A percentile compares a stretch with the other conserved stretches of the same genome.
Evolutionary conservation across 169 alveolate species (phyloP).

Genomic region (Eimeria tenella): DNA sequence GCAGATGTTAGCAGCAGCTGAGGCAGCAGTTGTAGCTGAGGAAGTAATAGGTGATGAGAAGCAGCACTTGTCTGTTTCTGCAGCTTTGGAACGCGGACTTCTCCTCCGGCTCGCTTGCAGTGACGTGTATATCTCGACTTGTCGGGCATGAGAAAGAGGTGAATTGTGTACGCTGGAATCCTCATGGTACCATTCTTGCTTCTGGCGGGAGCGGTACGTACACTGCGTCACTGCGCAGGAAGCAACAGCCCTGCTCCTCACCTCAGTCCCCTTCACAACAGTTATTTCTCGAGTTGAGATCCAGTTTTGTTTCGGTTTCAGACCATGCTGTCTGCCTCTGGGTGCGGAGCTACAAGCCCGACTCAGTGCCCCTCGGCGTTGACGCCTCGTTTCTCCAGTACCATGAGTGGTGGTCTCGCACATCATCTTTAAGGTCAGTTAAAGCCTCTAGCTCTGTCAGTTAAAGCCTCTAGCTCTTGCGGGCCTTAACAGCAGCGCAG

Average conservation of each 20-base stretch:
- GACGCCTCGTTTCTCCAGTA: constrained; percentile 84
- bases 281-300: background rate
- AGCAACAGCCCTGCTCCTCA: too few species aligned
- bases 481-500: too few species aligned
- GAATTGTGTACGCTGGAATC: constrained; percentile 91
- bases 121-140: constrained; percentile 87
- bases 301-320: constrained; percentile 6
- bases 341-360: constrained; percentile 86
- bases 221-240: constrained; percentile 48
- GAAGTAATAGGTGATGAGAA: background rate
- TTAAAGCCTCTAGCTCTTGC: too few species aligned
- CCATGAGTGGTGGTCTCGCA: constrained; percentile 88
- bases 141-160: constrained; percentile 94
- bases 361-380: constrained; percentile 82
- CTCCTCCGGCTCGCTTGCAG: constrained; percentile 86
- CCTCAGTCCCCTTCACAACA: background rate
- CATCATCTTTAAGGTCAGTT: constrained; percentile 86
- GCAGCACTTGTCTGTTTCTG: background rate
- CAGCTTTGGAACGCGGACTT: constrained; percentile 87
- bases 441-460: too few species aligned
- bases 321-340: constrained; percentile 86
- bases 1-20: background rate
- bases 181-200: constrained; percentile 89
- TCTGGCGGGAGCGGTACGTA: constrained; percentile 92
- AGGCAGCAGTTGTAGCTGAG: too few species aligned